phyloP scores from a whole-genome alignment of 1,284 basidiomycete species.

The Pascua guehoae region DNA sequence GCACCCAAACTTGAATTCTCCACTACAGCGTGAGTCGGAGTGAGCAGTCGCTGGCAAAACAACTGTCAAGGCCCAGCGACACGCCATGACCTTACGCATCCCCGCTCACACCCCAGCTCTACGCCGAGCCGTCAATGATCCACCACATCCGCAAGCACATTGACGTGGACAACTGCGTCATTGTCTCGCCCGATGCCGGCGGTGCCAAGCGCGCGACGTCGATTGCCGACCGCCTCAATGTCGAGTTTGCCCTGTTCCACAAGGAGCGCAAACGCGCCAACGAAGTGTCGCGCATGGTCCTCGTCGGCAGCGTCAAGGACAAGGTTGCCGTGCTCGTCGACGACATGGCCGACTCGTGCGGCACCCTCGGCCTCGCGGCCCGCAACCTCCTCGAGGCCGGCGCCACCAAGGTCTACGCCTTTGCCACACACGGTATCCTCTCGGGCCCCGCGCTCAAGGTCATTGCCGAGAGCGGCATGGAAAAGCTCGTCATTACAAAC shows the following conservation, averaged over 20 bases:
- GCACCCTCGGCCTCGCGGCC: slow-evolving; percentile 90
- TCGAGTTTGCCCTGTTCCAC: slow-evolving; percentile 99
- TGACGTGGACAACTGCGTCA: slow-evolving; percentile 81
- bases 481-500: slow-evolving; percentile 97
- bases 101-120: slow-evolving; percentile 55
- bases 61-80: neutral
- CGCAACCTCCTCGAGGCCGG: slow-evolving; percentile 86
- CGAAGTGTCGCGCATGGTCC: slow-evolving; percentile 97
- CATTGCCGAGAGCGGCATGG: slow-evolving; percentile 71
- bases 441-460: slow-evolving; percentile 77
- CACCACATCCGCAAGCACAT: slow-evolving; percentile 93
- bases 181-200: slow-evolving; percentile 97
- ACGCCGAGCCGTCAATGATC: slow-evolving; percentile 94
- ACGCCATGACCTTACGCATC: neutral
- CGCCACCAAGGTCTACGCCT: slow-evolving; percentile 77
- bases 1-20: neutral
- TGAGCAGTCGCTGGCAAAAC: neutral
- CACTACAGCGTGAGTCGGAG: slow-evolving; percentile 22
- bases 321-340: slow-evolving; percentile 98
- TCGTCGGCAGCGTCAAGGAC: slow-evolving; percentile 89
- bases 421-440: slow-evolving; percentile 97
- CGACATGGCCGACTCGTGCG: slow-evolving; percentile 99
- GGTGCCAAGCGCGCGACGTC: slow-evolving; percentile 98
- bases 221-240: slow-evolving; percentile 91
- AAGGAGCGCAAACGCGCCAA: slow-evolving; percentile 99